Conservation (phyloP, 129 eudicot species). For the Lonicera japonica region DNA sequence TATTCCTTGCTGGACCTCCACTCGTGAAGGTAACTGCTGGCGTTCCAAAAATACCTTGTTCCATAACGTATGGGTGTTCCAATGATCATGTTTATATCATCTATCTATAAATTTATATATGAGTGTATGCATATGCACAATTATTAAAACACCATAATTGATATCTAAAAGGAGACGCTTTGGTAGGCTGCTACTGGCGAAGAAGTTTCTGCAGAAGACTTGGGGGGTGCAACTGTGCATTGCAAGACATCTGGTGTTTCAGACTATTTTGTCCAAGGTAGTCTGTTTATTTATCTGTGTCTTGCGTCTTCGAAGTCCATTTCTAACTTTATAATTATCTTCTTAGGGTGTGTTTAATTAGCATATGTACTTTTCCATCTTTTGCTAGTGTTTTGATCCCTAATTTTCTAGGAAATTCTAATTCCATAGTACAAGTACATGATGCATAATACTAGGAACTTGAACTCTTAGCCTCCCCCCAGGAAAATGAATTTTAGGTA, state of each 20-base stretch:
- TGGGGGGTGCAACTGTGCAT: slow-evolving; percentile 94
- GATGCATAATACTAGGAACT: too few species aligned
- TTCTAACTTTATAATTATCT: too few species aligned
- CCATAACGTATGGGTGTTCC: too few species aligned
- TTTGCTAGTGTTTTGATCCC: too few species aligned
- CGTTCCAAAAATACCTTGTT: background rate
- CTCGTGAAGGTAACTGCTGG: slow-evolving; percentile 67
- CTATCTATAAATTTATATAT: background rate
- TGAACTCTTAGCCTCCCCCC: too few species aligned
- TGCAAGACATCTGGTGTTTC: slow-evolving; percentile 95
- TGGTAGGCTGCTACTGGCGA: slow-evolving; percentile 98
- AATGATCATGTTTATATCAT: background rate
- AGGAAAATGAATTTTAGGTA: too few species aligned
- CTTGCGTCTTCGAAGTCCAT: background rate
- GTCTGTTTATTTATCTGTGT: background rate
- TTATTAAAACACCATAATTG: background rate
- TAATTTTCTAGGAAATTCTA: too few species aligned
- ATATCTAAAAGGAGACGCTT: slow-evolving; percentile 21
- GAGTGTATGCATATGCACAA: slow-evolving; percentile 12
- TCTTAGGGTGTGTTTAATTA: too few species aligned
- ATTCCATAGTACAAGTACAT: too few species aligned
- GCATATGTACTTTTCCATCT: too few species aligned
- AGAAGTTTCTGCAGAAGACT: slow-evolving; percentile 92
- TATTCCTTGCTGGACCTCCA: slow-evolving; percentile 97
- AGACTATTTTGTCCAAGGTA: slow-evolving; percentile 92